Percentiles rank a stretch among this genome's conserved stretches.
Evolutionary conservation across 768 basidiomycete species (phyloP).

Genomic region (Suillus subaureus): DNA sequence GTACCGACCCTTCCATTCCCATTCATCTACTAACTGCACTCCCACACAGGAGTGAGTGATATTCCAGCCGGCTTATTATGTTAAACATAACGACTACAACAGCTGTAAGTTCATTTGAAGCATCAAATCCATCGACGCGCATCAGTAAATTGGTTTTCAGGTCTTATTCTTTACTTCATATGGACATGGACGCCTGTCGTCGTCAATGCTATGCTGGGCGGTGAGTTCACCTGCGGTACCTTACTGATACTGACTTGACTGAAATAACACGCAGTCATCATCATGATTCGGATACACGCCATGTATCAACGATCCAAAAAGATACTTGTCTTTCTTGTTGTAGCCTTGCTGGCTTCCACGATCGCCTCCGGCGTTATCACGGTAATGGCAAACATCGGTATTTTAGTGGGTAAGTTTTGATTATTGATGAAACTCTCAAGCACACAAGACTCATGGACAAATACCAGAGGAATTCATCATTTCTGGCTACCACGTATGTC

Average conservation of each 20-base stretch:
- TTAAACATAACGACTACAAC: not conserved
- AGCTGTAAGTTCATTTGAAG: not conserved
- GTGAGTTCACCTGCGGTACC: not conserved
- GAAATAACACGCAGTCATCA: not conserved
- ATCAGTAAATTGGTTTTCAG: not conserved
- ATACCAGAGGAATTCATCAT: not conserved
- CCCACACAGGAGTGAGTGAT: not conserved
- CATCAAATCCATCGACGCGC: no score
- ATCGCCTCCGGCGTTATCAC: not conserved
- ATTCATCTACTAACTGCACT: not conserved
- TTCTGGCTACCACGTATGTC: not conserved
- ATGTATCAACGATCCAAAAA: not conserved
- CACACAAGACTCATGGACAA: not conserved
- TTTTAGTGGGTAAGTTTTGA: not conserved
- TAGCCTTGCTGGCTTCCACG: not conserved
- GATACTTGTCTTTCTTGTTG: not conserved
- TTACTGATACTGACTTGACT: not conserved
- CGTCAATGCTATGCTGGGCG: not conserved
- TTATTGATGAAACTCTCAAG: not conserved
- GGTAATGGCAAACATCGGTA: not conserved
- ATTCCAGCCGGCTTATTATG: not conserved
- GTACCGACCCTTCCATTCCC: not conserved
- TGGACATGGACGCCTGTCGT: not conserved
- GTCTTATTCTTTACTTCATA: accelerated
- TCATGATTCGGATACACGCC: not conserved